Evolutionary conservation across 441 rosid genomes (phyloP), one percentile per base, ranked within the genome.

Genomic region (Francoa sonchifolia): DNA sequence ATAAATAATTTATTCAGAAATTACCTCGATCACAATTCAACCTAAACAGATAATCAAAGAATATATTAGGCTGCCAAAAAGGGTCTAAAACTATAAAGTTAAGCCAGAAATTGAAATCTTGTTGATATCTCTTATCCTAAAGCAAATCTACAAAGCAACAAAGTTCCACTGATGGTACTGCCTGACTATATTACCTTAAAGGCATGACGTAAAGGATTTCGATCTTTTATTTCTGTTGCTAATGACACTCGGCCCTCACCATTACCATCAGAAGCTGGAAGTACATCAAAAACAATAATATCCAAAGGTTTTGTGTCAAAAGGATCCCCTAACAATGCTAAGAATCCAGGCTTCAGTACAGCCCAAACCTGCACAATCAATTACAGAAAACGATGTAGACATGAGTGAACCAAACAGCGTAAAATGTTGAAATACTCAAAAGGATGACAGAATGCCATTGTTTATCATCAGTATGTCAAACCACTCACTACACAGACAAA

Each of bases 271-370:
- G 81, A 83, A 50, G 84, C 60, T 36, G 99, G 97, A 40, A 92
- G 67, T 52, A 84, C 95, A 62, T 87, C 95, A 58, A 92, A 92
- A 55, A 84, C 92, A 50, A 92, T 77, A 55, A 87, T 81, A 68
- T 92, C 99, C 43, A 83, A 58, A 42, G 79, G 94, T 59, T 87
- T 87, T 27, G 71, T 39, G 56, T 83, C 97, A 33, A 83, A 67
- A 18, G 99, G 94, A 62, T 92, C 94, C 25, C 63, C 87, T 59
- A 92, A 62, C 40, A 87, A 69, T 51, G 97, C 97, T 63, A 92
- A 72, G 71, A 92, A 92, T 65, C 99, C 94, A 37, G 95, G 95
- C 73, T 92, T 92, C 57, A 87, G 59, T 27, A 87, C 95, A 48
- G 94, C 99, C 97, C 97, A 92, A 57, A 87, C 97, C 97, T 92